A percentile compares a stretch with the other conserved stretches of the same genome.
Evolutionary conservation across 345 rosid genomes (phyloP).

Genomic region (Physaria fendleri): DNA sequence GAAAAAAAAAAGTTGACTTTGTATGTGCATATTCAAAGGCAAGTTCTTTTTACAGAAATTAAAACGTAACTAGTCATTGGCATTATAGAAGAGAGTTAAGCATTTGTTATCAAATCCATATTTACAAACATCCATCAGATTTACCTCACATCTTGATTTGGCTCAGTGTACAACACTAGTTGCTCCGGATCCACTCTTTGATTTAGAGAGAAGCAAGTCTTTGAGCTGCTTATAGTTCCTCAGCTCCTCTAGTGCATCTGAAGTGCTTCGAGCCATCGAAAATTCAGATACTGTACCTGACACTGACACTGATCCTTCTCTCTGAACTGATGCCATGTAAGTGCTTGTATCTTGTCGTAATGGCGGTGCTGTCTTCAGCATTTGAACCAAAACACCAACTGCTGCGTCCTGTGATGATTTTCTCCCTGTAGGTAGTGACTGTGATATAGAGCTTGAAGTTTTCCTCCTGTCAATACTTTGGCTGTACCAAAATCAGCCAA

Average conservation of each 20-base stretch:
- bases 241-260: constrained; percentile 84
- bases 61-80: constrained; percentile 1
- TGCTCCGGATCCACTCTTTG: constrained; percentile 37
- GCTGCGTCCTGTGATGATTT: constrained; percentile 88
- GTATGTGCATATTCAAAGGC: too few relatives aligned
- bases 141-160: background rate
- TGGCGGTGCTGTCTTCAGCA: constrained; percentile 78
- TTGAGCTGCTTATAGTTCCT: constrained; percentile 71
- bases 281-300: constrained; percentile 56
- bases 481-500: constrained; percentile 28
- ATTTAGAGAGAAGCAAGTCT: constrained; percentile 69
- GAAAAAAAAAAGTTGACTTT: too few relatives aligned
- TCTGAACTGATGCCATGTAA: constrained; percentile 44
- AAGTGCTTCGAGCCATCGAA: constrained; percentile 58
- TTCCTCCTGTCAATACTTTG: constrained; percentile 42
- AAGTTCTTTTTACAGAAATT: background rate
- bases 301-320: constrained; percentile 37
- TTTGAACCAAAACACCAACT: constrained; percentile 76
- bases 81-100: background rate
- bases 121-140: constrained; percentile 9
- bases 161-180: constrained; percentile 36
- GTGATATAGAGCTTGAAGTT: constrained; percentile 38
- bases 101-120: constrained; percentile 8
- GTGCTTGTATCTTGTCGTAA: constrained; percentile 68
- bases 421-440: constrained; percentile 38